Percentiles rank a stretch among this genome's conserved stretches.
Conservation (phyloP, 805 yeast species). For the Cyberlindnera japonica region DNA sequence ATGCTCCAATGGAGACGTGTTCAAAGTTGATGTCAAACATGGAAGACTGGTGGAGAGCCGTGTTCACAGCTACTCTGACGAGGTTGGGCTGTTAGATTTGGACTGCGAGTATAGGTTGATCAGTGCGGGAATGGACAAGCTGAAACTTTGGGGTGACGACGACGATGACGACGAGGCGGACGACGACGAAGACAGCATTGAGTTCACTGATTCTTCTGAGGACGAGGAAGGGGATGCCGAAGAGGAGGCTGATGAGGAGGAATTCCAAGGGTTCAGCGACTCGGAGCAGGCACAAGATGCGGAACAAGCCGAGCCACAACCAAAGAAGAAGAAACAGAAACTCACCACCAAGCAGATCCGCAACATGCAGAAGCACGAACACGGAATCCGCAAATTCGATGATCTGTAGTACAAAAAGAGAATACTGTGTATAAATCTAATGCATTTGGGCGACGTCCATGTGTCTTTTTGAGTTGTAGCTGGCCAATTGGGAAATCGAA, state of each 20-base stretch:
- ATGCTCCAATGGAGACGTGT: constrained; percentile 68
- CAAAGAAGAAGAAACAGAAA: constrained; percentile 30
- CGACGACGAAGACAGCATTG: constrained; percentile 17
- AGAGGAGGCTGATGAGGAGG: constrained; percentile 17
- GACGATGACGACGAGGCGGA: constrained; percentile 32
- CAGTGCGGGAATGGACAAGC: constrained; percentile 77
- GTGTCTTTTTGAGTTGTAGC: no score
- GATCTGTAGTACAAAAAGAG: constrained; percentile 37
- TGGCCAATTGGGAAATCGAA: not conserved
- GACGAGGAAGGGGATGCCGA: constrained; percentile 29
- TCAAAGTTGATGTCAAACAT: constrained; percentile 58
- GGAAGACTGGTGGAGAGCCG: constrained; percentile 66
- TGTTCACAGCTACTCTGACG: constrained; percentile 67
- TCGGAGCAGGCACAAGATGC: constrained; percentile 20
- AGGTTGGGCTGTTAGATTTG: constrained; percentile 69
- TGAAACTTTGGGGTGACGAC: constrained; percentile 67
- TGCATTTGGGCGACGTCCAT: no score
- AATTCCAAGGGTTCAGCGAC: constrained; percentile 14
- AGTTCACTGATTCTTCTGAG: constrained; percentile 56
- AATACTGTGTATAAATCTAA: no score
- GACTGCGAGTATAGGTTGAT: constrained; percentile 78
- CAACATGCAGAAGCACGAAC: constrained; percentile 50
- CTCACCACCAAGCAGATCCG: constrained; percentile 43
- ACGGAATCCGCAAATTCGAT: constrained; percentile 63
- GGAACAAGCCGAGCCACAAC: constrained; percentile 18